Percentiles rank a stretch among this genome's conserved stretches.
These are phyloP conservation scores for Fusarium cyanostomum DNA, from an alignment of 2,329 filamentous ascomycete species.

Conservation along the genomic window DNA sequence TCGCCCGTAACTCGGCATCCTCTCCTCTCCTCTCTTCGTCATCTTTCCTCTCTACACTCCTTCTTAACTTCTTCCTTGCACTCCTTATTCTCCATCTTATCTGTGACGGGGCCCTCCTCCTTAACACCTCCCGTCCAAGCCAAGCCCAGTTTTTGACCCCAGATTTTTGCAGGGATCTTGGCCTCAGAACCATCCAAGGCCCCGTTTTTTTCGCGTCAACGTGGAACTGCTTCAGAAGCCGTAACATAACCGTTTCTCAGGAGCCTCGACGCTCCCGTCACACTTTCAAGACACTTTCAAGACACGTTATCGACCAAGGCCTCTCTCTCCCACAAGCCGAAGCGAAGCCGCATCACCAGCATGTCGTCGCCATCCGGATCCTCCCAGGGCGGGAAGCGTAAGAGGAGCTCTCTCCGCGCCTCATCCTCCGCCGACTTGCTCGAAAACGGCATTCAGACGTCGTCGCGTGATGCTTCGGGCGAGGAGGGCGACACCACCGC, in stretches of 20 bases:
- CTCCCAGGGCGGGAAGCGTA: conserved; percentile 75
- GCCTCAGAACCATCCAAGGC: conserved; percentile 17
- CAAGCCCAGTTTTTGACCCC: conserved; percentile 30
- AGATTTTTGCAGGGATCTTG: conserved; percentile 33
- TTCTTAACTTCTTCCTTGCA: conserved; percentile 18
- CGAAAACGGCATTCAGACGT: conserved; percentile 70
- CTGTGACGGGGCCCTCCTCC: conserved; percentile 19
- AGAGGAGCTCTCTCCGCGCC: conserved; percentile 70
- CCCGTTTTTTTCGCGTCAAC: conserved; percentile 37
- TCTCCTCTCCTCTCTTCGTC: not conserved
- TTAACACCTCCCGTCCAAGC: conserved; percentile 13
- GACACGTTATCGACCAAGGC: conserved; percentile 1
- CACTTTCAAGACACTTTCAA: conserved; percentile 13
- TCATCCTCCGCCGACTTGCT: conserved; percentile 55
- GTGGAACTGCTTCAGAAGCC: conserved; percentile 35
- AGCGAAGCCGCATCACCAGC: conserved; percentile 34
- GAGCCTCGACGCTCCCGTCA: conserved; percentile 12
- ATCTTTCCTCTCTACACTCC: not conserved
- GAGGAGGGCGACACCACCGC: conserved; percentile 83
- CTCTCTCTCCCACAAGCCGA: conserved; percentile 31
- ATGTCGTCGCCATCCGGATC: conserved; percentile 57
- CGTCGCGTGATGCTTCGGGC: conserved; percentile 82
- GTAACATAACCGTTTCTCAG: conserved; percentile 36
- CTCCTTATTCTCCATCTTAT: conserved; percentile 27
- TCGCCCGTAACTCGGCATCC: not conserved